Percentiles rank a stretch among this genome's conserved stretches.
Conservation (phyloP, 164 flowering plant genomes). For the Sedum album region DNA sequence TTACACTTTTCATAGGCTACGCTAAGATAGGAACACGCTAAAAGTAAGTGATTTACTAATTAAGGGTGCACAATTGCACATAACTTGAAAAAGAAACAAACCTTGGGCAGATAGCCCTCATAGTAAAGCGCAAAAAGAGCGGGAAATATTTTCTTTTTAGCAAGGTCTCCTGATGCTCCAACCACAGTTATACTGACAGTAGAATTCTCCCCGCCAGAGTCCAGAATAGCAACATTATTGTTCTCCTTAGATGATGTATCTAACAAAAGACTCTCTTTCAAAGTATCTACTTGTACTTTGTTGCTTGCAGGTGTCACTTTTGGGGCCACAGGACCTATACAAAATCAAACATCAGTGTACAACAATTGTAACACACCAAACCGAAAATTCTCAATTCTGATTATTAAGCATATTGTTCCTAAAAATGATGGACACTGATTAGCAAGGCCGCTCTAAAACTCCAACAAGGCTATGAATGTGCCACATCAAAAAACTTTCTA, state of each 20-base stretch:
- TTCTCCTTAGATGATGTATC: conserved; percentile 26
- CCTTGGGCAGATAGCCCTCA: conserved; percentile 77
- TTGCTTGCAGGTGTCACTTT: not conserved
- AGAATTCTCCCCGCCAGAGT: conserved; percentile 25
- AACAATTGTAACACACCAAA: not conserved
- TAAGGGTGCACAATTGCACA: not conserved
- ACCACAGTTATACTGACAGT: conserved; percentile 82
- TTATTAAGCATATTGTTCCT: not conserved
- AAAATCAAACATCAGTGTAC: not conserved
- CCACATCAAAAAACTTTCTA: too few species aligned
- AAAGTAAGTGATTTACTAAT: not conserved
- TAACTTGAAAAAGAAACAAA: conserved; percentile 14
- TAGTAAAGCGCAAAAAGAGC: conserved; percentile 88
- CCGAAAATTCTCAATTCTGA: not conserved
- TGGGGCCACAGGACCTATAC: not conserved
- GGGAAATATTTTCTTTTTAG: conserved; percentile 93
- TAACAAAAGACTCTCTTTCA: conserved; percentile 29
- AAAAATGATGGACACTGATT: too few species aligned
- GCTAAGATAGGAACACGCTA: not conserved
- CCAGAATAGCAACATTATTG: conserved; percentile 18
- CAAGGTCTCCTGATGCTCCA: conserved; percentile 99
- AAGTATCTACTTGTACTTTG: not conserved
- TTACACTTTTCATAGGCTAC: not conserved
- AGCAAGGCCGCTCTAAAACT: too few species aligned
- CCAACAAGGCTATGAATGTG: too few species aligned